Base-by-base conservation (phyloP, 805 yeast genomes). In the Ogataea degrootiae region DNA sequence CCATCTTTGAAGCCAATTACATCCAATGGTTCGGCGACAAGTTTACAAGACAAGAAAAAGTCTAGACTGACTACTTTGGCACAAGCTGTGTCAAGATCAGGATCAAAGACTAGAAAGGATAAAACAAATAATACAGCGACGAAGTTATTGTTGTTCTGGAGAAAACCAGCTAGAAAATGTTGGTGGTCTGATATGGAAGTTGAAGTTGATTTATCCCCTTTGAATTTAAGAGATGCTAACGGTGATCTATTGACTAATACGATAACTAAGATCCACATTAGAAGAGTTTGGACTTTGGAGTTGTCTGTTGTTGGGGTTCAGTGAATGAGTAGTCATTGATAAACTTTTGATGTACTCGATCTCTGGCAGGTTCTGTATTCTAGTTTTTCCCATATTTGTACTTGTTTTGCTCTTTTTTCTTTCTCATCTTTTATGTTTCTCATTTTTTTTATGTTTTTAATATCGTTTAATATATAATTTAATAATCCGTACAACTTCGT, bases 201-300 rank as follows among this genome's bases (percentile, higher is more conserved):
- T 19, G 82, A 79, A 7, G 63, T 79, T 21, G 67, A 67, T 34
- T 53, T 77, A 5, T 51, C 62, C 11, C 46, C 53, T 29, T 34
- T 66, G 39, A 54, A 50, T 1, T 39, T 55, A 22, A 61, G 54
- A 41, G 63, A 61, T 37, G 39, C 57, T 14, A 48, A 59, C 34
- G 68, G 67, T 15, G 39, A 51, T 8, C 37, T 33, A 5, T 40
- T 69, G 69, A 48, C 68, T 60, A 19, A 63, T 72, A 65, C 75
- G 5, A 66, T 66, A 2, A 79, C 90, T 23, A 83, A 79, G 58
- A 81, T 91, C 16, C 97, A 94, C 61, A 82, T 88, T 48, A 80
- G 99, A 56, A 76, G 98, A 56, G 97, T 92, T 17, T 94, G 99
- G 99, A 94, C 99, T 2, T 74, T 94, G 55, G 99, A 94, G 67